Percentiles rank a stretch among this genome's conserved stretches.
phyloP scores from a whole-genome alignment of 179 eudicot species.

The Nepenthes alata region DNA sequence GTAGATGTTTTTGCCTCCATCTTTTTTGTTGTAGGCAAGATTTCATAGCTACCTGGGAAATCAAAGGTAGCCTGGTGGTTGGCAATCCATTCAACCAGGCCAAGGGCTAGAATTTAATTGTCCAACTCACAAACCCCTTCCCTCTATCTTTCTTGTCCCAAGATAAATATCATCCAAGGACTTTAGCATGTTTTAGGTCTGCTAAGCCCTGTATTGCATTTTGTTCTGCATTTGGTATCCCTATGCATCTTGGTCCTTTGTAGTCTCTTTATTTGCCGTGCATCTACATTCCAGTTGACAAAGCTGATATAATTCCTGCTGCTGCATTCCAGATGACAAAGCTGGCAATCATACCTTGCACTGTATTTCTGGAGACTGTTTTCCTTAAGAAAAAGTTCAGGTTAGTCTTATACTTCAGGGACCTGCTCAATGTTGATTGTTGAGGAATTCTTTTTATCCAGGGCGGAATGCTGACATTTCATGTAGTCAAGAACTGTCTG shows the following conservation, averaged over 20 bases:
- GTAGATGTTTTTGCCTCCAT: background rate
- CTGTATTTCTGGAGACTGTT: conserved; percentile 70
- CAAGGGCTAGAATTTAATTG: no score
- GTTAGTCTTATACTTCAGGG: conserved; percentile 16
- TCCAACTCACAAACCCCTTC: no score
- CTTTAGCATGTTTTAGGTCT: no score
- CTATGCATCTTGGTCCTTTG: background rate
- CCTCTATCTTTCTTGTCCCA: no score
- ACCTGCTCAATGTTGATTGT: background rate
- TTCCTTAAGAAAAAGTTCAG: conserved; percentile 69
- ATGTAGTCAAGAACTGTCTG: no score
- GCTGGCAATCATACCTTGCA: conserved; percentile 83
- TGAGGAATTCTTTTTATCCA: no score
- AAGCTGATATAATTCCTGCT: conserved; percentile 22
- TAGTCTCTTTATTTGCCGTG: background rate
- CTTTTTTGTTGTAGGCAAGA: background rate
- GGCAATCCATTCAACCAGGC: no score
- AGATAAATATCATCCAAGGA: no score
- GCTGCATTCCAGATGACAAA: conserved; percentile 59
- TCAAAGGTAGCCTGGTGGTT: no score
- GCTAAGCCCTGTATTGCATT: no score
- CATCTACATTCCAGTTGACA: conserved; percentile 46
- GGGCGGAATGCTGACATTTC: no score
- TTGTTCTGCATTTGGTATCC: background rate
- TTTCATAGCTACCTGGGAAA: no score